These are phyloP conservation scores for Paraphaeosphaeria minitans DNA, from an alignment of 2,329 filamentous ascomycete species.

Conservation along the genomic window DNA sequence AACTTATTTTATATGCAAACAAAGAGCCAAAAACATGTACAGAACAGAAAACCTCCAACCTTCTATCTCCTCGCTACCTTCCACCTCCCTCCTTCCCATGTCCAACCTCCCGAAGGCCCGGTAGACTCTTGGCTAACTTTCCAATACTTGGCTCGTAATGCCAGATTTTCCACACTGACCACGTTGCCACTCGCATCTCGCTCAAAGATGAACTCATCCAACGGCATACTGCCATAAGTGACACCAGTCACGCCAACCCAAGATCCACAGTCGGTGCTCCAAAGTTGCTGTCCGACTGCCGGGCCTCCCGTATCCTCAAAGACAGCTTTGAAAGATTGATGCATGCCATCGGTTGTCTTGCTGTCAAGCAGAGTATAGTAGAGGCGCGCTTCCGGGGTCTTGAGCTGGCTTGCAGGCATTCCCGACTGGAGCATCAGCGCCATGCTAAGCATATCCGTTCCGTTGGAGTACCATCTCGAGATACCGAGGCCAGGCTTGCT, in stretches of 20 bases:
- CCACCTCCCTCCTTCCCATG: constrained; percentile 3
- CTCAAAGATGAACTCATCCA: constrained; percentile 34
- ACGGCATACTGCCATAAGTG: constrained; percentile 28
- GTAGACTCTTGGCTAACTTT: constrained; percentile 13
- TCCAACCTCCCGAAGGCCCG: constrained; percentile 2
- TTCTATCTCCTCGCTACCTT: neutral
- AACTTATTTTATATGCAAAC: neutral
- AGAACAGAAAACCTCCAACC: neutral
- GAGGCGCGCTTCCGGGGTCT: constrained; percentile 20
- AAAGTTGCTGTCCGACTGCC: constrained; percentile 21
- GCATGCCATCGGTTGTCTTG: constrained; percentile 16
- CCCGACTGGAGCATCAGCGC: constrained; percentile 22
- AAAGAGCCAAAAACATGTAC: neutral
- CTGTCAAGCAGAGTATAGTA: constrained; percentile 31
- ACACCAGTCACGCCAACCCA: constrained; percentile 31
- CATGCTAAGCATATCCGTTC: constrained; percentile 25
- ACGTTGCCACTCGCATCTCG: constrained; percentile 26
- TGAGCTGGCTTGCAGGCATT: neutral
- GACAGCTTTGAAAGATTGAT: constrained; percentile 27
- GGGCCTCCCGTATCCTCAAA: constrained; percentile 29
- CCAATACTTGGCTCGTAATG: constrained; percentile 22
- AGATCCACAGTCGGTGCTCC: constrained; percentile 27
- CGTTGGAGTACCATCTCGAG: constrained; percentile 20
- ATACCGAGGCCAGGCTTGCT: constrained; percentile 23
- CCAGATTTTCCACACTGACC: constrained; percentile 29